These are phyloP conservation scores for Plasmodium gonderi DNA, from an alignment of 169 alveolate species.

Conservation along the genomic window DNA sequence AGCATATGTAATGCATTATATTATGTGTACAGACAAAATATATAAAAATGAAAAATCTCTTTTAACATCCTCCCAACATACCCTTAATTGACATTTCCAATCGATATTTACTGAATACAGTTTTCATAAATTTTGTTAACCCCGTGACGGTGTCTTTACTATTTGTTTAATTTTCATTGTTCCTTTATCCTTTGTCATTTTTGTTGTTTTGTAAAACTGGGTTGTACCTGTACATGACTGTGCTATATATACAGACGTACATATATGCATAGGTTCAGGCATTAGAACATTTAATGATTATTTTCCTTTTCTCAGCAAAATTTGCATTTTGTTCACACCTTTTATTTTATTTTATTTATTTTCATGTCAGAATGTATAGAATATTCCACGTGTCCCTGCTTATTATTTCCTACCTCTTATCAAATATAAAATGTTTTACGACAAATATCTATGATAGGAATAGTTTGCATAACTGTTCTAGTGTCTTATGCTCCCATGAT, in stretches of 20 bases:
- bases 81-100: neutral
- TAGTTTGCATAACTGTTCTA: conserved; percentile 37
- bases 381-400: neutral
- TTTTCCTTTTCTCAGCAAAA: neutral
- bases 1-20: neutral
- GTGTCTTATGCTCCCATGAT: conserved; percentile 40
- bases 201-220: neutral
- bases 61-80: too few relatives aligned
- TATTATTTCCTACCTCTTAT: neutral
- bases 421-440: conserved; percentile 8
- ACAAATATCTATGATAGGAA: neutral
- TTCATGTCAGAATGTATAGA: conserved; percentile 38
- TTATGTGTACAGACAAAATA: neutral
- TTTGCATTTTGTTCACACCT: neutral
- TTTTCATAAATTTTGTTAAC: neutral
- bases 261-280: neutral
- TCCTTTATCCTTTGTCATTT: neutral
- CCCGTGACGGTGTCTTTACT: neutral
- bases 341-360: too few relatives aligned
- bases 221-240: neutral
- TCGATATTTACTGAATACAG: neutral
- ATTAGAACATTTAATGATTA: neutral
- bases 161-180: neutral
- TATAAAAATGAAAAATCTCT: neutral
- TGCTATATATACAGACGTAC: neutral